Base-by-base conservation (phyloP, 2,329 filamentous ascomycete species). In the Talaromyces marneffei region DNA sequence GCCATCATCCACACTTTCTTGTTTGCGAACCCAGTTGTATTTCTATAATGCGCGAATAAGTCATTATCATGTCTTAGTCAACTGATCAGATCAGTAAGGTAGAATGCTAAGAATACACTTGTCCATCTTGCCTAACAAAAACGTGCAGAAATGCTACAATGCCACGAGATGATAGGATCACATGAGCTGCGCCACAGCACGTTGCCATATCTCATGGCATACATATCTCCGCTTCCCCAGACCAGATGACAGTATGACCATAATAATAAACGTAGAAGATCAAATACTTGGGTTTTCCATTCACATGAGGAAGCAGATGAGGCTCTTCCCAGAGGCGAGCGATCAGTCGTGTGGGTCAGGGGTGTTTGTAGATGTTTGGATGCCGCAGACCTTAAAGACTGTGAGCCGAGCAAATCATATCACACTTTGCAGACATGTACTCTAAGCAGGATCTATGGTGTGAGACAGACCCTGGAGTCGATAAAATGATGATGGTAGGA, bases 141-240 rank as follows among this genome's bases (percentile, higher is more conserved):
- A 33, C n/a, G 27, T 52, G 23, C 2, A 23, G 14, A 33, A 14
- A 23, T 20, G 35, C n/a, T 55, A 20, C 8, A 12, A 25, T 55
- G 33, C 52, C 52, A 55, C 33, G 35, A 55, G 52, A 39, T 55
- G 33, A 55, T n/a, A 55, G 7, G 52, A 39, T 55, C 52, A 55
- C 52, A 55, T 55, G 52, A 55, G 52, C 52, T 2, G 3, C 52
- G 23, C 33, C 35, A 39, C 52, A 55, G 33, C 52, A 55, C 33
- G 35, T 40, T 55, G 27, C 33, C 52, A n/a, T 20, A 39, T 40
- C 52, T 55, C 52, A 40, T 55, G 35, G 33, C 8, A 29, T 55
- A 16, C 7, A 39, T 39, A 33, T 18, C 18, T 55, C 33, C 52
- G 23, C 8, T 52, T 40, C 18, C 9, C 5, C n/a, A 33, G 5